phyloP scores from a whole-genome alignment of 257 asterid genomes.

The Lycium ferocissimum region DNA sequence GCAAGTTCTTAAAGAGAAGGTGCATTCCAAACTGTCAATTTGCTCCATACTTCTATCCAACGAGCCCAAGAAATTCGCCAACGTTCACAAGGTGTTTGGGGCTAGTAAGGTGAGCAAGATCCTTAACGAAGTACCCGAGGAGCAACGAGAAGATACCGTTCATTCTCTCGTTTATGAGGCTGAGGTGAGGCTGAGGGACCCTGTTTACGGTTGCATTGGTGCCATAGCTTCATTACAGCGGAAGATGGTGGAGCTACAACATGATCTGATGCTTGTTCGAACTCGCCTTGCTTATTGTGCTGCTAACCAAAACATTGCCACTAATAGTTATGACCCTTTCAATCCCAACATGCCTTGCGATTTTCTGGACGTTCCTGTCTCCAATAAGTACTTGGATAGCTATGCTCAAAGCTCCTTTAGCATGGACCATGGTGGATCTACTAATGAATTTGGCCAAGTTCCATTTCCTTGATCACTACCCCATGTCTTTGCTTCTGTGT shows the following conservation, averaged over 20 bases:
- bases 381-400: slow-evolving; percentile 36
- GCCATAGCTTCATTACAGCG: slow-evolving; percentile 78
- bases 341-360: slow-evolving; percentile 35
- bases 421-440: slow-evolving; percentile 44
- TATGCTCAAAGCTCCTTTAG: slow-evolving; percentile 42
- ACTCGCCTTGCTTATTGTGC: slow-evolving; percentile 64
- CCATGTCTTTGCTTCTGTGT: not conserved
- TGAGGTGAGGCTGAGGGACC: slow-evolving; percentile 72
- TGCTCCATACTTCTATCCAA: slow-evolving; percentile 73
- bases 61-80: slow-evolving; percentile 73
- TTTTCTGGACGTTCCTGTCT: slow-evolving; percentile 30
- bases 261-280: slow-evolving; percentile 68
- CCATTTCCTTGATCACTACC: slow-evolving; percentile 47
- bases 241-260: slow-evolving; percentile 71
- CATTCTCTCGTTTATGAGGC: slow-evolving; percentile 77
- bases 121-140: slow-evolving; percentile 75
- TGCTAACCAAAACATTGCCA: slow-evolving; percentile 20
- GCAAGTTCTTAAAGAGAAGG: slow-evolving; percentile 78
- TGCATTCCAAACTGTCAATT: slow-evolving; percentile 69
- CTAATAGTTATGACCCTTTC: slow-evolving; percentile 22
- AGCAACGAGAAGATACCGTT: slow-evolving; percentile 72
- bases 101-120: slow-evolving; percentile 88
- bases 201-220: slow-evolving; percentile 88
- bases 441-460: slow-evolving; percentile 47
- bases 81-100: slow-evolving; percentile 86